Evolutionary conservation across 768 basidiomycete genomes (phyloP).

Genomic region (Suillus occidentalis): DNA sequence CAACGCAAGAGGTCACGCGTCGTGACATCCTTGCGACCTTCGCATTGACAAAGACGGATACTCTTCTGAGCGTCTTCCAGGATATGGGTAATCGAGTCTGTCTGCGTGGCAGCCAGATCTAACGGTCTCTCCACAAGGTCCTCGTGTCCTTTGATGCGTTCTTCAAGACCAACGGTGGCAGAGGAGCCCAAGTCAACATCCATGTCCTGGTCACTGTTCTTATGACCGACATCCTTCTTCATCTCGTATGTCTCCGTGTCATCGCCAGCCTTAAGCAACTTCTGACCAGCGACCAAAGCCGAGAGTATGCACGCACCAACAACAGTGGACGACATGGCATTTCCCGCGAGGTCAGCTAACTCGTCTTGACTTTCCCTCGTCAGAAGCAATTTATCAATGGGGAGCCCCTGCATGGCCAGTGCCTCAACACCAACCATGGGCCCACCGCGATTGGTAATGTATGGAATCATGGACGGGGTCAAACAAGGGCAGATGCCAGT

Average conservation of each 20-base stretch:
- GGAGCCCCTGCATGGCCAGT: constrained; percentile 90
- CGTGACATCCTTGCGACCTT: constrained; percentile 81
- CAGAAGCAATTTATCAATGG: constrained; percentile 86
- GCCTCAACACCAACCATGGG: constrained; percentile 95
- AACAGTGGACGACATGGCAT: constrained; percentile 97
- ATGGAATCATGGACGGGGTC: constrained; percentile 96
- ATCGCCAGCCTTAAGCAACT: constrained; percentile 65
- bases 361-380: constrained; percentile 94
- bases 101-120: constrained; percentile 60
- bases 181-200: constrained; percentile 43
- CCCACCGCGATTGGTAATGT: constrained; percentile 92
- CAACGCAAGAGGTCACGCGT: constrained; percentile 66
- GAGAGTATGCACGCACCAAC: constrained; percentile 88
- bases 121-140: constrained; percentile 61
- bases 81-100: constrained; percentile 50
- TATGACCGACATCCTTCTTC: constrained; percentile 44
- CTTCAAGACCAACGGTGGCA: constrained; percentile 34
- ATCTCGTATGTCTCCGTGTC: constrained; percentile 70
- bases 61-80: constrained; percentile 67
- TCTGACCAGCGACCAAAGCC: constrained; percentile 67
- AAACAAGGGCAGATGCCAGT: constrained; percentile 89
- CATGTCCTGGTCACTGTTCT: constrained; percentile 42
- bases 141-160: constrained; percentile 72
- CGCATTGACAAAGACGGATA: constrained; percentile 84
- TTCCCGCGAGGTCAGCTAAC: constrained; percentile 90